A percentile compares a stretch with the other conserved stretches of the same genome.
These are phyloP conservation scores for Aphanomyces euteiches DNA, from an alignment of 352 stramenopile species.

Conservation along the genomic window DNA sequence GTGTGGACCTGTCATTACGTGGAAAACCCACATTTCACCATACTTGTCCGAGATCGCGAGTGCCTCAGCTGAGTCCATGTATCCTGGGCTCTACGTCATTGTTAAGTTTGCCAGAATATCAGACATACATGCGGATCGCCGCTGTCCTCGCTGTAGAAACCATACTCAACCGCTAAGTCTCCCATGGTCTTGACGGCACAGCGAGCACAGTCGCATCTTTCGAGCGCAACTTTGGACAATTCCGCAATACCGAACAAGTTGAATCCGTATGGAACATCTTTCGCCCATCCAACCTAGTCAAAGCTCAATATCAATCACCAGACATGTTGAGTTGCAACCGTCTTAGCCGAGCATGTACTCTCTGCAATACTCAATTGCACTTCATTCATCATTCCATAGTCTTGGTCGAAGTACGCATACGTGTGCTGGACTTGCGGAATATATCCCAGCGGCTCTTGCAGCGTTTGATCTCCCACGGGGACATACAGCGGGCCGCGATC, in stretches of 20 bases:
- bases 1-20: constrained; percentile 87
- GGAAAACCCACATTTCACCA: constrained; percentile 92
- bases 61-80: constrained; percentile 73
- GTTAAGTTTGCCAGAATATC: too few relatives aligned
- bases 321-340: constrained; percentile 26
- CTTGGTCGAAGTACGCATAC: constrained; percentile 92
- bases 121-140: constrained; percentile 44
- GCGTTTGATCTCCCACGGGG: constrained; percentile 36
- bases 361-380: constrained; percentile 91
- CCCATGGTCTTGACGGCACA: constrained; percentile 89
- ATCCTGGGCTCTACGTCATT: constrained; percentile 42
- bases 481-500: constrained; percentile 72
- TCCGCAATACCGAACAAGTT: constrained; percentile 89
- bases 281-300: constrained; percentile 49
- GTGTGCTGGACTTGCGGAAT: constrained; percentile 90
- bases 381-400: constrained; percentile 95
- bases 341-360: constrained; percentile 88
- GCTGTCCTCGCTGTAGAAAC: constrained; percentile 92
- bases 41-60: constrained; percentile 83
- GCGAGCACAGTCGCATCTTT: constrained; percentile 78
- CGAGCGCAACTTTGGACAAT: constrained; percentile 87
- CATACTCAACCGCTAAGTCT: constrained; percentile 85
- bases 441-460: constrained; percentile 63
- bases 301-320: too few relatives aligned
- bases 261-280: constrained; percentile 57